phyloP scores from a whole-genome alignment of 371 early-diverging fungal genomes.

The Vairimorpha apis region DNA sequence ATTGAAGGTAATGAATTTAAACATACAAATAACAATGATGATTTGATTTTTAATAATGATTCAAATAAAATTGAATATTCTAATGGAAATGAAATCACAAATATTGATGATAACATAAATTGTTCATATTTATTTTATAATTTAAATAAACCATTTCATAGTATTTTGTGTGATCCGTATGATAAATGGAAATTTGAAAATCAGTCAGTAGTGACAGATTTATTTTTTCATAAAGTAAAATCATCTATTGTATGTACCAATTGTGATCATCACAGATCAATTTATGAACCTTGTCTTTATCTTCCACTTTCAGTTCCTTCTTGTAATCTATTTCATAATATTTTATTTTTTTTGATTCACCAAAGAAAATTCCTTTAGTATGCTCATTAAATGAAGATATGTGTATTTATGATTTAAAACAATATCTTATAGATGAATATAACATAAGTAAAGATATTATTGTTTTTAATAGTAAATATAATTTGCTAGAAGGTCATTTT shows the following conservation, averaged over 20 bases:
- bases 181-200: slow-evolving; percentile 62
- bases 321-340: slow-evolving; percentile 24
- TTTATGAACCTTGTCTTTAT: slow-evolving; percentile 79
- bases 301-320: slow-evolving; percentile 79
- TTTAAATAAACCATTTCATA: too few relatives aligned
- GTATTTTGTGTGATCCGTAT: too few relatives aligned
- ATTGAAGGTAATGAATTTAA: too few relatives aligned
- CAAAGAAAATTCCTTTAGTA: slow-evolving; percentile 23
- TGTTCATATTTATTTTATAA: too few relatives aligned
- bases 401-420: slow-evolving; percentile 27
- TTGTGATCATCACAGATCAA: slow-evolving; percentile 74
- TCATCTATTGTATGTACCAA: slow-evolving; percentile 71
- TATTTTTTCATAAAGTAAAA: slow-evolving; percentile 73
- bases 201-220: slow-evolving; percentile 76
- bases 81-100: too few relatives aligned
- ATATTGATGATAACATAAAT: too few relatives aligned
- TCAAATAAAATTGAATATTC: too few relatives aligned
- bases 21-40: too few relatives aligned
- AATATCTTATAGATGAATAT: slow-evolving; percentile 8
- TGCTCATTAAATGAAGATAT: not conserved
- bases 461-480: slow-evolving; percentile 44
- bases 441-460: not conserved
- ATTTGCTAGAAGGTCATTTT: too few relatives aligned
- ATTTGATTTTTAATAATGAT: too few relatives aligned
- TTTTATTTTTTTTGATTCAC: slow-evolving; percentile 31